Evolutionary conservation across 2,329 filamentous ascomycete species (phyloP).

Genomic region (Penicillium digitatum): DNA sequence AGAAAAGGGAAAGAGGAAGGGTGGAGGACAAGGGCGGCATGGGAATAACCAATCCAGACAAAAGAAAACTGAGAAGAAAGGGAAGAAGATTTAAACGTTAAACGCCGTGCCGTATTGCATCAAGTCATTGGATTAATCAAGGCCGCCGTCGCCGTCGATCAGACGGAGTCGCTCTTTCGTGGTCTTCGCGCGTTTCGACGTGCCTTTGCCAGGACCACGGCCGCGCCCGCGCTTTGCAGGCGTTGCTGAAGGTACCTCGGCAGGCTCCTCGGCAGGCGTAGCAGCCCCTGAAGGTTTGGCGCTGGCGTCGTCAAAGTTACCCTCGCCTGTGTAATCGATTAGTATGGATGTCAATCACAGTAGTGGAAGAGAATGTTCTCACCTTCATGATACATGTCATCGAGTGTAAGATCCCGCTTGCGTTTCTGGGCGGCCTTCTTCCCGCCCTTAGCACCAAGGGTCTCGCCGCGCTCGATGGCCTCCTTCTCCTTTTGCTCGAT

Average conservation of each 20-base stretch:
- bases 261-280: slow-evolving; percentile 64
- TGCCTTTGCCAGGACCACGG: slow-evolving; percentile 53
- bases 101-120: slow-evolving; percentile 20
- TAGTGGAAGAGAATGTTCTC: slow-evolving; percentile 41
- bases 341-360: not conserved
- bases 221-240: slow-evolving; percentile 56
- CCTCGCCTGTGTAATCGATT: slow-evolving; percentile 65
- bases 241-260: slow-evolving; percentile 37
- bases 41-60: not conserved
- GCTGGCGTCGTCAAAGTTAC: slow-evolving; percentile 83
- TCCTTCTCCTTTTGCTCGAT: slow-evolving; percentile 92
- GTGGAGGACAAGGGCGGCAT: slow-evolving; percentile 1
- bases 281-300: slow-evolving; percentile 81
- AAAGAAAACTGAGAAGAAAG: not conserved
- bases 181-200: slow-evolving; percentile 59
- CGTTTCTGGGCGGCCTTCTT: slow-evolving; percentile 59
- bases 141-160: slow-evolving; percentile 44
- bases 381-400: slow-evolving; percentile 99
- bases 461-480: slow-evolving; percentile 65
- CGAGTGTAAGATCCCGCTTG: slow-evolving; percentile 62
- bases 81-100: slow-evolving; percentile 1
- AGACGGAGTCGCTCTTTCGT: slow-evolving; percentile 50
- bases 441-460: slow-evolving; percentile 57
- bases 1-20: slow-evolving; percentile 5
- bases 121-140: slow-evolving; percentile 21